These are phyloP conservation scores for Tuber magnatum DNA, from an alignment of 495 filamentous ascomycete genomes.

Conservation along the genomic window DNA sequence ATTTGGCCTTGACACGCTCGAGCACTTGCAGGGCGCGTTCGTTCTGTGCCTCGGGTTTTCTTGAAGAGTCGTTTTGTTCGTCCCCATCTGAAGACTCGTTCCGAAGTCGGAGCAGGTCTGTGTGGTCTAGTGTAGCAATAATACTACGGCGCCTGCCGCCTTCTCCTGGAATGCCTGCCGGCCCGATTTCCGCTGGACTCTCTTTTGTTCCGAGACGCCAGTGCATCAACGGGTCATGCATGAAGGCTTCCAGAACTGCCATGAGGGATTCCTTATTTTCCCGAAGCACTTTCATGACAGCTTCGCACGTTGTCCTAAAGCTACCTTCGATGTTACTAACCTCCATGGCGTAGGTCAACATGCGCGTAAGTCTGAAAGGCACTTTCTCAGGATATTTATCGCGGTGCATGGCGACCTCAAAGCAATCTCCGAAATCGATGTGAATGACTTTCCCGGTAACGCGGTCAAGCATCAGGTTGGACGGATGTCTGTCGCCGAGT, in stretches of 20 bases:
- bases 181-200: slow-evolving; percentile 45
- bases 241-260: slow-evolving; percentile 98
- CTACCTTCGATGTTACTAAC: slow-evolving; percentile 98
- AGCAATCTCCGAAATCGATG: slow-evolving; percentile 98
- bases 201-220: slow-evolving; percentile 89
- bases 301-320: slow-evolving; percentile 94
- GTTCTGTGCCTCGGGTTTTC: slow-evolving; percentile 72
- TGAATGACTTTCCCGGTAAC: slow-evolving; percentile 94
- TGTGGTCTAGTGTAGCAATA: slow-evolving; percentile 27
- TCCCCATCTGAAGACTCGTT: slow-evolving; percentile 29
- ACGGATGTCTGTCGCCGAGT: slow-evolving; percentile 90
- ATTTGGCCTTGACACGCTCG: slow-evolving; percentile 83
- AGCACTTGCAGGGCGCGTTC: slow-evolving; percentile 87
- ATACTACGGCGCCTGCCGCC: slow-evolving; percentile 28
- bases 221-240: slow-evolving; percentile 94
- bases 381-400: slow-evolving; percentile 98
- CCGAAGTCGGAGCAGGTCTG: slow-evolving; percentile 28
- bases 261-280: slow-evolving; percentile 97
- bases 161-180: slow-evolving; percentile 27
- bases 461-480: slow-evolving; percentile 92
- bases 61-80: slow-evolving; percentile 38
- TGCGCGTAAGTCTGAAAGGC: slow-evolving; percentile 92
- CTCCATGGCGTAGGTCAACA: slow-evolving; percentile 99
- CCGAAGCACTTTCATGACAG: slow-evolving; percentile 92
- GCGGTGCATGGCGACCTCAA: slow-evolving; percentile 98